A percentile compares a stretch with the other conserved stretches of the same genome.
Conservation (phyloP, 2,329 filamentous ascomycete genomes). For the Paraphoma sp. region DNA sequence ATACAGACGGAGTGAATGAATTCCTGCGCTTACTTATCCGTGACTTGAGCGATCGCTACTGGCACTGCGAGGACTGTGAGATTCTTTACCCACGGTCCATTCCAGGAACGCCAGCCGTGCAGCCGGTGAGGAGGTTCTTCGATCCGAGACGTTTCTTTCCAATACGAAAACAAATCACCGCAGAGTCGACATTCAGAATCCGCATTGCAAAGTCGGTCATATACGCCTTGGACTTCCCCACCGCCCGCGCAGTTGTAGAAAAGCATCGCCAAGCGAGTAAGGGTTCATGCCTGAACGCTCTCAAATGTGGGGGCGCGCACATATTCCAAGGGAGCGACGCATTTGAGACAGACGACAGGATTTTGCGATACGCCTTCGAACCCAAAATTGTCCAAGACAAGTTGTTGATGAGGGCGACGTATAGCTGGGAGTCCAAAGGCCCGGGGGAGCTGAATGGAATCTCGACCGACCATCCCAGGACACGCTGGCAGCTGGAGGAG, state of each 20-base stretch:
- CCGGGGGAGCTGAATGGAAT: neutral
- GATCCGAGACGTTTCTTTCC: neutral
- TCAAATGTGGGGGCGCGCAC: neutral
- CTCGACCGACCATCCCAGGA: neutral
- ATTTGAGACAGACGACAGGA: neutral
- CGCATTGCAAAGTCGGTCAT: neutral
- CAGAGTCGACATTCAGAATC: neutral
- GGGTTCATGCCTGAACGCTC: neutral
- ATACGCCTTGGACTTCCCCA: neutral
- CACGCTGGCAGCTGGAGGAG: neutral
- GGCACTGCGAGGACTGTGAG: neutral
- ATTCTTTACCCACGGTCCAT: neutral
- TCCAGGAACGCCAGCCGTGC: too few relatives aligned
- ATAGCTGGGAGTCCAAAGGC: slow-evolving; percentile 6
- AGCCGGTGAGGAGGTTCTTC: too few relatives aligned
- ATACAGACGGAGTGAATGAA: neutral
- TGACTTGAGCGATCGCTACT: neutral
- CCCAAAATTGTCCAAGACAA: slow-evolving; percentile 17
- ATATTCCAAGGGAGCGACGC: neutral
- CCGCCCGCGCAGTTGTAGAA: neutral
- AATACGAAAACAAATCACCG: neutral
- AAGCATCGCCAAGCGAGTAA: neutral
- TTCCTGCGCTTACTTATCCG: neutral
- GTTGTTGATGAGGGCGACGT: slow-evolving; percentile 12
- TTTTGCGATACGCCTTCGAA: slow-evolving; percentile 9